Percentiles rank a stretch among this genome's conserved stretches.
These are phyloP conservation scores for Phytopythium helicoides DNA, from an alignment of 352 stramenopile species.

Conservation along the genomic window DNA sequence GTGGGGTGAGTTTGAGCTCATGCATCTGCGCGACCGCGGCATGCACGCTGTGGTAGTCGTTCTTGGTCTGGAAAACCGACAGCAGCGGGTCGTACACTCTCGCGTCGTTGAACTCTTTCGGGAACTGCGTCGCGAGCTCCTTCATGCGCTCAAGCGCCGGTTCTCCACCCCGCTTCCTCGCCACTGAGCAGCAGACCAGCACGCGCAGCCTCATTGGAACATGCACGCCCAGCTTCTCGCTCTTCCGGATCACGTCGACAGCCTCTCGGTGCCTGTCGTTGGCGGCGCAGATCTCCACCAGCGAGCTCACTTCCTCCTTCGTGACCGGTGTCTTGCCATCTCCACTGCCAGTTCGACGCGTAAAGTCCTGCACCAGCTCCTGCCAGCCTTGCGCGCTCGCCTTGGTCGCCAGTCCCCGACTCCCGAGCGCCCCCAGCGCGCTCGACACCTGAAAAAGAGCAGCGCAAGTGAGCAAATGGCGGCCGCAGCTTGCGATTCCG, in stretches of 20 bases:
- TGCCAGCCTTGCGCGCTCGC: too few relatives aligned
- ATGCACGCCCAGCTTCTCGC: conserved; percentile 34
- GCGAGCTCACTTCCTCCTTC: conserved; percentile 16
- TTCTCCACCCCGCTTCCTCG: conserved; percentile 46
- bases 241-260: conserved; percentile 34
- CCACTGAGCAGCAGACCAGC: conserved; percentile 44
- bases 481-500: too few relatives aligned
- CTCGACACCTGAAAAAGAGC: too few relatives aligned
- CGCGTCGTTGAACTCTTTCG: conserved; percentile 12
- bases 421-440: too few relatives aligned
- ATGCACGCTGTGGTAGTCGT: conserved; percentile 62
- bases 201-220: conserved; percentile 32
- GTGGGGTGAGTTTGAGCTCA: conserved; percentile 35
- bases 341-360: not conserved
- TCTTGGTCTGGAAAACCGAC: conserved; percentile 46
- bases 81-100: conserved; percentile 54
- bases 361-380: too few relatives aligned
- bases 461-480: too few relatives aligned
- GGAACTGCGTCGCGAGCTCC: conserved; percentile 20
- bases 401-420: too few relatives aligned
- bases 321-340: not conserved
- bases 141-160: conserved; percentile 37
- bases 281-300: conserved; percentile 39
- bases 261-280: conserved; percentile 54
- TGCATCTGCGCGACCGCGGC: conserved; percentile 67